Evolutionary conservation across 1,284 basidiomycete genomes (phyloP).

Genomic region (Trametes pubescens): DNA sequence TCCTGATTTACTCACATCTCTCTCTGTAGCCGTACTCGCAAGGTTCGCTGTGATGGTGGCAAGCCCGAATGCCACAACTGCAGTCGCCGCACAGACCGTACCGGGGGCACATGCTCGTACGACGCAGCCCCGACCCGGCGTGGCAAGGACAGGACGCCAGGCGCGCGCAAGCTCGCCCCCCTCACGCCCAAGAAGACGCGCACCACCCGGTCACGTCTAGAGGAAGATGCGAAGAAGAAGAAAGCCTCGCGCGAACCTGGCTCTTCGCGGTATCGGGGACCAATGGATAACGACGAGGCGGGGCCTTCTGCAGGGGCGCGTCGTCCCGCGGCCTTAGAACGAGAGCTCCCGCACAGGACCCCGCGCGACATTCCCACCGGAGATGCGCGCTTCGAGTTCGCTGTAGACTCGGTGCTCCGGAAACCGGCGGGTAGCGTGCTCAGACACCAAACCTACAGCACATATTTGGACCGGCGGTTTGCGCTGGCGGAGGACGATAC

Average conservation of each 20-base stretch:
- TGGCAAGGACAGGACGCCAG: slow-evolving; percentile 78
- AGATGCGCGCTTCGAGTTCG: slow-evolving; percentile 1
- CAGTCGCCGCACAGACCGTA: slow-evolving; percentile 47
- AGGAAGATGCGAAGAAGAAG: slow-evolving; percentile 26
- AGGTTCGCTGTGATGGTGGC: slow-evolving; percentile 81
- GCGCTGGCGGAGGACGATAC: neutral
- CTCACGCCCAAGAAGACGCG: slow-evolving; percentile 28
- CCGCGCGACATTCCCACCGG: neutral
- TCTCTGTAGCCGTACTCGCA: slow-evolving; percentile 66
- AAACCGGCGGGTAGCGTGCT: neutral
- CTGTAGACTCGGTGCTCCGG: neutral
- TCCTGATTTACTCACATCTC: neutral
- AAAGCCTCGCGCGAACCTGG: slow-evolving; percentile 6
- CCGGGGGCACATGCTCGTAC: slow-evolving; percentile 50
- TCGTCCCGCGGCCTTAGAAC: neutral
- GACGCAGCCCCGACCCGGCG: slow-evolving; percentile 75
- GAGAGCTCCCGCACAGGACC: neutral
- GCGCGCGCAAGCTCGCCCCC: slow-evolving; percentile 65
- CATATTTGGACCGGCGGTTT: neutral
- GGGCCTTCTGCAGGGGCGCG: neutral
- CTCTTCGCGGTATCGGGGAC: neutral
- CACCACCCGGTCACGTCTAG: slow-evolving; percentile 26
- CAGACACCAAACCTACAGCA: neutral
- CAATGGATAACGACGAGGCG: neutral
- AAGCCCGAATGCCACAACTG: slow-evolving; percentile 80